Evolutionary conservation across 2,329 filamentous ascomycete species (phyloP).

Genomic region (Westerdykella ornata): DNA sequence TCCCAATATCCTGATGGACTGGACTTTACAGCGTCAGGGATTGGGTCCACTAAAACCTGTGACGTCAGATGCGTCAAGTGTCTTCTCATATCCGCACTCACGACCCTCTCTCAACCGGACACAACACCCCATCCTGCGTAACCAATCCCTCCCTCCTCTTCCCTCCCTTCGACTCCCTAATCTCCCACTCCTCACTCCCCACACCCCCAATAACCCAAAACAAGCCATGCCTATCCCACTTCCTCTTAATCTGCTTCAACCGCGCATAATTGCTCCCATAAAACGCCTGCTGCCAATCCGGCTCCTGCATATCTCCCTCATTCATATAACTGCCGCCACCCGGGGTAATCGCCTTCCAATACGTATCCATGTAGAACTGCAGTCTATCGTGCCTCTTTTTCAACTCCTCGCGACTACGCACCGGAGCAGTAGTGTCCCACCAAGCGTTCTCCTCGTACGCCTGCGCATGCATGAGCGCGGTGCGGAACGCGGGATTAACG

Average conservation of each 20-base stretch:
- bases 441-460: conserved; percentile 13
- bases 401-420: conserved; percentile 1
- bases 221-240: conserved; percentile 19
- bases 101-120: conserved; percentile 6
- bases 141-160: conserved; percentile 11
- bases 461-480: conserved; percentile 20
- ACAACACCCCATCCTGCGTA: conserved; percentile 22
- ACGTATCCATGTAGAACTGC: conserved; percentile 16
- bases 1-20: too few species aligned
- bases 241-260: conserved; percentile 17
- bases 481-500: conserved; percentile 19
- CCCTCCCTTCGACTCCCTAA: conserved; percentile 12
- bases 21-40: too few species aligned
- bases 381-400: conserved; percentile 9
- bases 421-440: conserved; percentile 13
- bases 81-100: too few species aligned
- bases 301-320: conserved; percentile 26
- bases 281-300: conserved; percentile 18
- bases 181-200: conserved; percentile 22
- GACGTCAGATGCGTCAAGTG: too few species aligned
- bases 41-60: too few species aligned
- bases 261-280: conserved; percentile 21
- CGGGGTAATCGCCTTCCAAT: conserved; percentile 18
- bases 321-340: conserved; percentile 22
- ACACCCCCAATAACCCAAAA: conserved; percentile 22